Percentiles rank a stretch among this genome's conserved stretches.
phyloP scores from a whole-genome alignment of 164 flowering plant species.

The Chimonanthus salicifolius region DNA sequence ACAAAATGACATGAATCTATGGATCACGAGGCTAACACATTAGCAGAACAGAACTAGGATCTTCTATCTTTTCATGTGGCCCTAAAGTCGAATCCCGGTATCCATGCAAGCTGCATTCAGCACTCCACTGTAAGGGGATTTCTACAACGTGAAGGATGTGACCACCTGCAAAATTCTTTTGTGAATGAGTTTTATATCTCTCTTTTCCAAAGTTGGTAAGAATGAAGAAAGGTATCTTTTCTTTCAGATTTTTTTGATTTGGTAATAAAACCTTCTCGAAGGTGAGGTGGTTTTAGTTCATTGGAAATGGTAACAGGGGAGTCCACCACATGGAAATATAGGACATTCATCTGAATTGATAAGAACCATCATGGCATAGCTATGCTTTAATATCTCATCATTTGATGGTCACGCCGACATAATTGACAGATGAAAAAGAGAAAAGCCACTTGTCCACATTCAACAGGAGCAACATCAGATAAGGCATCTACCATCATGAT shows the following conservation, averaged over 20 bases:
- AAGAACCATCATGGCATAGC: neutral
- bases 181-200: neutral
- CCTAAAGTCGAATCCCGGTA: neutral
- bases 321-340: neutral
- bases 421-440: neutral
- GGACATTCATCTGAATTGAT: neutral
- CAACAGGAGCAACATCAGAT: too few relatives aligned
- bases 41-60: neutral
- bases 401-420: too few relatives aligned
- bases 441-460: neutral
- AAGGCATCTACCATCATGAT: too few relatives aligned
- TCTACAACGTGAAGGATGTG: neutral
- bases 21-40: neutral
- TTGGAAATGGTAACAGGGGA: too few relatives aligned
- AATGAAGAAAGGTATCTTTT: neutral
- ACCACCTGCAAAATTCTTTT: neutral
- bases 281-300: too few relatives aligned
- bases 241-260: too few relatives aligned
- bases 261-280: too few relatives aligned
- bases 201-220: neutral
- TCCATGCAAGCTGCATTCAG: neutral
- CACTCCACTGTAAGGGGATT: neutral
- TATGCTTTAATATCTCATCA: too few relatives aligned
- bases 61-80: neutral
- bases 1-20: neutral